These are phyloP conservation scores for Phytophthora sp. DNA, from an alignment of 352 stramenopile genomes.

Conservation along the genomic window DNA sequence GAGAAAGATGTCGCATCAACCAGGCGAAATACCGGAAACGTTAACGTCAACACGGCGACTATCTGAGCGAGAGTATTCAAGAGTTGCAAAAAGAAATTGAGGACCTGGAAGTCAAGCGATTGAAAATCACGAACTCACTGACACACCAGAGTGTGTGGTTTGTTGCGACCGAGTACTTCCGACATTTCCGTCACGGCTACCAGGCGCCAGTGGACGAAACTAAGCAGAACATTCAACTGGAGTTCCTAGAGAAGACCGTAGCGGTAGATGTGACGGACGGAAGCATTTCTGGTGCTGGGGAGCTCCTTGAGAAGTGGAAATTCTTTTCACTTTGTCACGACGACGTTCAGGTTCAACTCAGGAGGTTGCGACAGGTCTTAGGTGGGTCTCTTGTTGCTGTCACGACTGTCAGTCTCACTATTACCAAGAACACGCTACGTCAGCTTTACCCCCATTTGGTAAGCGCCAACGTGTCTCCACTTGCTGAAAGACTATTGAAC, in stretches of 20 bases:
- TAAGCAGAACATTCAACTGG: too few species aligned
- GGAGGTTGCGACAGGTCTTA: slow-evolving; percentile 9
- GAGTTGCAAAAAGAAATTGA: slow-evolving; percentile 13
- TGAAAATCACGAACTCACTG: not conserved
- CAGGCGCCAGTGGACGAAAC: slow-evolving; percentile 2
- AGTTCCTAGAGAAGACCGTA: too few species aligned
- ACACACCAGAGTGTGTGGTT: slow-evolving; percentile 27
- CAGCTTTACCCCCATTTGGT: slow-evolving; percentile 23
- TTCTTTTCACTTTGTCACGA: slow-evolving; percentile 4
- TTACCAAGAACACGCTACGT: slow-evolving; percentile 14
- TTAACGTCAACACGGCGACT: slow-evolving; percentile 5
- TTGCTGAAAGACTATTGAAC: slow-evolving; percentile 9
- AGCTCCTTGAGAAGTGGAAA: slow-evolving; percentile 22
- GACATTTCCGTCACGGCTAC: slow-evolving; percentile 24
- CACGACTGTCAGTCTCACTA: slow-evolving; percentile 8
- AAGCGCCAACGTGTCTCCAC: not conserved
- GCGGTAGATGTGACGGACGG: too few species aligned
- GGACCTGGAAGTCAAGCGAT: slow-evolving; percentile 15
- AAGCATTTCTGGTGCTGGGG: slow-evolving; percentile 4
- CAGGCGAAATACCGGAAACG: slow-evolving; percentile 25
- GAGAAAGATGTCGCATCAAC: slow-evolving; percentile 26
- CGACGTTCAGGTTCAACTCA: slow-evolving; percentile 17
- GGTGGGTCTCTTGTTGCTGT: slow-evolving; percentile 2
- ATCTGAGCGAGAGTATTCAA: slow-evolving; percentile 5
- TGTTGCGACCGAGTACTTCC: slow-evolving; percentile 30